Percentiles rank a stretch among this genome's conserved stretches.
Evolutionary conservation across 495 filamentous ascomycete genomes (phyloP).

Genomic region (Penicilliopsis zonata): DNA sequence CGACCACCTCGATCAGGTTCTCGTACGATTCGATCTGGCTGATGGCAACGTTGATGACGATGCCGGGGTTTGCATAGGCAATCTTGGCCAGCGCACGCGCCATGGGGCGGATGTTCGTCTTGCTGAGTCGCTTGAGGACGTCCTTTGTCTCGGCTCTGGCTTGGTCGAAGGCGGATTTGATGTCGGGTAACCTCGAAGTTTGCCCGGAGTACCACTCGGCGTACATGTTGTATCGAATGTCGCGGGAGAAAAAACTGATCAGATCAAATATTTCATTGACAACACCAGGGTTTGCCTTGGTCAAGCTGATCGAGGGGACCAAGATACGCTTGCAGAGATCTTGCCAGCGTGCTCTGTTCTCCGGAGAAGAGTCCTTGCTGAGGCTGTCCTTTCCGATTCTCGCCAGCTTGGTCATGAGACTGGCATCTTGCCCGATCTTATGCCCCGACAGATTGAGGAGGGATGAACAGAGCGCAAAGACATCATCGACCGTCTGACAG

Average conservation of each 20-base stretch:
- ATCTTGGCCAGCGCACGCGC: slow-evolving; percentile 78
- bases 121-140: slow-evolving; percentile 72
- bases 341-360: slow-evolving; percentile 62
- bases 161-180: slow-evolving; percentile 65
- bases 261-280: slow-evolving; percentile 78
- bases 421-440: slow-evolving; percentile 74
- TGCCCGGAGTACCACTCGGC: slow-evolving; percentile 79
- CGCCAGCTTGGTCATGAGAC: slow-evolving; percentile 65
- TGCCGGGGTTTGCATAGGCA: slow-evolving; percentile 74
- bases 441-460: slow-evolving; percentile 75
- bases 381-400: slow-evolving; percentile 72
- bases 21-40: slow-evolving; percentile 82
- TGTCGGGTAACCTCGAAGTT: slow-evolving; percentile 62
- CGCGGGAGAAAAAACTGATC: slow-evolving; percentile 63
- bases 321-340: slow-evolving; percentile 71
- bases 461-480: slow-evolving; percentile 77
- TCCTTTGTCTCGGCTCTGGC: slow-evolving; percentile 66
- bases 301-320: slow-evolving; percentile 73
- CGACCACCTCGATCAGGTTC: slow-evolving; percentile 84
- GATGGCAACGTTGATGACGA: slow-evolving; percentile 79
- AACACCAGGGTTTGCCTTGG: slow-evolving; percentile 66
- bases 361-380: slow-evolving; percentile 50
- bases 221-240: slow-evolving; percentile 77
- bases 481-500: slow-evolving; percentile 80
- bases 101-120: slow-evolving; percentile 74